phyloP scores from a whole-genome alignment of 208 protist genomes.

The Endotrypanum monterogeii region DNA sequence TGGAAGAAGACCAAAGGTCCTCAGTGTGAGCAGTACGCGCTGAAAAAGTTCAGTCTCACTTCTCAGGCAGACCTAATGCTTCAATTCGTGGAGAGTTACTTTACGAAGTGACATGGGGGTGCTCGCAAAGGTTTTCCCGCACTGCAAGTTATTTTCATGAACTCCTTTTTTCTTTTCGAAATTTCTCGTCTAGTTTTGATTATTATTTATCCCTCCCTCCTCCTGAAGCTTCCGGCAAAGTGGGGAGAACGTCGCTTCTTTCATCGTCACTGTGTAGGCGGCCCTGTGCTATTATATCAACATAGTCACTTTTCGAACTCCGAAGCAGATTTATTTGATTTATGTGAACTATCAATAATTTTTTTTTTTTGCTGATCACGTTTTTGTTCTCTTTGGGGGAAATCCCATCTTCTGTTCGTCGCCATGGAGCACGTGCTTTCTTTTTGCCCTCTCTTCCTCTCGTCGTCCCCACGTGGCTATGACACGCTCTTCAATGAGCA shows the following conservation, averaged over 20 bases:
- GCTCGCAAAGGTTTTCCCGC: neutral
- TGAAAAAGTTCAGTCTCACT: constrained; percentile 61
- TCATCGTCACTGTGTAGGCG: neutral
- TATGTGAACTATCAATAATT: neutral
- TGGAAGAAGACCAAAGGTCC: constrained; percentile 77
- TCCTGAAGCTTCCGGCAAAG: neutral
- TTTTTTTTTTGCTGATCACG: neutral
- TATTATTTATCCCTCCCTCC: neutral
- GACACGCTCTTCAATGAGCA: neutral
- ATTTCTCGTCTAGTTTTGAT: no score
- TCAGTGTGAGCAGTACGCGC: constrained; percentile 51
- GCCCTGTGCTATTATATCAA: neutral
- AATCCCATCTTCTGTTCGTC: neutral
- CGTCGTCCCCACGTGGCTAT: neutral
- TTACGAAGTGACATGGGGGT: constrained; percentile 18
- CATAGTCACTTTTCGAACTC: neutral
- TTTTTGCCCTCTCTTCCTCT: neutral
- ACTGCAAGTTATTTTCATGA: neutral
- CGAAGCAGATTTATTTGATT: neutral
- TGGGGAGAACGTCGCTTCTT: constrained; percentile 3
- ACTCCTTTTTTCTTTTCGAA: neutral
- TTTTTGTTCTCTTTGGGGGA: neutral
- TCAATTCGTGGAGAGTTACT: constrained; percentile 47
- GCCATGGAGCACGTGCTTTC: neutral
- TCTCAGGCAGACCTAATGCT: constrained; percentile 60